A percentile compares a stretch with the other conserved stretches of the same genome.
Conservation (phyloP, 257 asterid species). For the Thymus mandschuricus region DNA sequence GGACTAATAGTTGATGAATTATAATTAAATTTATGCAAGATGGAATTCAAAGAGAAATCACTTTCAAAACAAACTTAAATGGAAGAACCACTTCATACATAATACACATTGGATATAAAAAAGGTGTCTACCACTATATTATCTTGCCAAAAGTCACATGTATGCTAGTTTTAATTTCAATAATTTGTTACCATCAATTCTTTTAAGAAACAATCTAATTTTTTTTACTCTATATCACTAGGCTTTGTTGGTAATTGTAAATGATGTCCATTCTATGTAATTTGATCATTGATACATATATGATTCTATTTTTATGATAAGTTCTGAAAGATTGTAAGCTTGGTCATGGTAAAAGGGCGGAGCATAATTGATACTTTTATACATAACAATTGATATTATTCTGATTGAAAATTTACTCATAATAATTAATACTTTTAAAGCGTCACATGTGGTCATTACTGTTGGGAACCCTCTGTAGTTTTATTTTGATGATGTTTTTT, state of each 20-base stretch:
- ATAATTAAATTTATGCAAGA: constrained; percentile 12
- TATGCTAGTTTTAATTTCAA: constrained; percentile 28
- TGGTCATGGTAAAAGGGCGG: too few species aligned
- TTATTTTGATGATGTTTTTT: too few species aligned
- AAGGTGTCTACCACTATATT: constrained; percentile 44
- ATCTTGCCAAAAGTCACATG: constrained; percentile 31
- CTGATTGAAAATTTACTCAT: too few species aligned
- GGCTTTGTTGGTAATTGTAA: constrained; percentile 25
- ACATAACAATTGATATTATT: too few species aligned
- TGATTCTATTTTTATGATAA: background rate
- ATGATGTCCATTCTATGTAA: constrained; percentile 29
- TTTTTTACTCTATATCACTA: constrained; percentile 19
- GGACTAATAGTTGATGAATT: background rate
- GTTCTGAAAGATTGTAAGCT: too few species aligned
- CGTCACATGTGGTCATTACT: too few species aligned
- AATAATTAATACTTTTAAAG: too few species aligned
- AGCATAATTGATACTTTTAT: too few species aligned
- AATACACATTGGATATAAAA: constrained; percentile 29
- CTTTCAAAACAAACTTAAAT: constrained; percentile 38
- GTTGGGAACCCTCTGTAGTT: too few species aligned
- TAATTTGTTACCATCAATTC: background rate
- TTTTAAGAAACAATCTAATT: background rate
- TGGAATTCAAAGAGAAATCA: constrained; percentile 26
- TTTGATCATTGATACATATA: constrained; percentile 9
- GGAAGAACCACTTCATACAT: constrained; percentile 46